Conservation (phyloP, 1,284 basidiomycete genomes). For the Trichosporon asahii region DNA sequence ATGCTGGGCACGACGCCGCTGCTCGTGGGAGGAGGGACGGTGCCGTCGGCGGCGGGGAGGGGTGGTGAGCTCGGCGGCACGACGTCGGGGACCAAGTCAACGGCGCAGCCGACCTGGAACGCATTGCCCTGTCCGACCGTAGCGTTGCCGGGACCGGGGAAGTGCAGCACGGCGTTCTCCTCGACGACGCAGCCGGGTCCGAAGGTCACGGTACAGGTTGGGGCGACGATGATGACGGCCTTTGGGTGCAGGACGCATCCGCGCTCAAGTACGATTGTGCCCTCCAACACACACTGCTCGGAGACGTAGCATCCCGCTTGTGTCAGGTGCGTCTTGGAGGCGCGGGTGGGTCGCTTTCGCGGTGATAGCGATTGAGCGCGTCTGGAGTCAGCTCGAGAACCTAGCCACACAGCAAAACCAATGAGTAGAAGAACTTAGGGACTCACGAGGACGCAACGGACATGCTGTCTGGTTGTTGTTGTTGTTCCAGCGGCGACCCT, state of each 20-base stretch:
- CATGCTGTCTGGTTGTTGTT: neutral
- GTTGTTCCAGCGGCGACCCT: neutral
- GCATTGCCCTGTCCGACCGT: slow-evolving; percentile 85
- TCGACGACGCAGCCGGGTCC: slow-evolving; percentile 87
- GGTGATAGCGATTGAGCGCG: neutral
- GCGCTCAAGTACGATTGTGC: slow-evolving; percentile 81
- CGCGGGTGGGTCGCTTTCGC: neutral
- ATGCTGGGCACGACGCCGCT: neutral
- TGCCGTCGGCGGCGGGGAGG: neutral
- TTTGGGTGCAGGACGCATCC: slow-evolving; percentile 91
- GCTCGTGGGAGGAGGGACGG: too few relatives aligned
- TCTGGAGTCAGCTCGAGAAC: neutral
- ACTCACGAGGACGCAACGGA: neutral
- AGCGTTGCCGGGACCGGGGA: slow-evolving; percentile 64
- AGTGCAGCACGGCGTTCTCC: slow-evolving; percentile 81
- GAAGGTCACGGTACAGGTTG: slow-evolving; percentile 73
- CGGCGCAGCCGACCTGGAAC: slow-evolving; percentile 87
- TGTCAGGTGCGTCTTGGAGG: neutral
- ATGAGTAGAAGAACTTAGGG: too few relatives aligned
- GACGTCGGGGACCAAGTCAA: slow-evolving; percentile 44
- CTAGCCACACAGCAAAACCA: too few relatives aligned
- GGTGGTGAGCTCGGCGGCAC: neutral
- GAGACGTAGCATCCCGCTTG: slow-evolving; percentile 58
- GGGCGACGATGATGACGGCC: slow-evolving; percentile 78
- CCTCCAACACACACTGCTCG: slow-evolving; percentile 76